phyloP scores from a whole-genome alignment of 2,329 filamentous ascomycete genomes.

The Botrytis aclada region DNA sequence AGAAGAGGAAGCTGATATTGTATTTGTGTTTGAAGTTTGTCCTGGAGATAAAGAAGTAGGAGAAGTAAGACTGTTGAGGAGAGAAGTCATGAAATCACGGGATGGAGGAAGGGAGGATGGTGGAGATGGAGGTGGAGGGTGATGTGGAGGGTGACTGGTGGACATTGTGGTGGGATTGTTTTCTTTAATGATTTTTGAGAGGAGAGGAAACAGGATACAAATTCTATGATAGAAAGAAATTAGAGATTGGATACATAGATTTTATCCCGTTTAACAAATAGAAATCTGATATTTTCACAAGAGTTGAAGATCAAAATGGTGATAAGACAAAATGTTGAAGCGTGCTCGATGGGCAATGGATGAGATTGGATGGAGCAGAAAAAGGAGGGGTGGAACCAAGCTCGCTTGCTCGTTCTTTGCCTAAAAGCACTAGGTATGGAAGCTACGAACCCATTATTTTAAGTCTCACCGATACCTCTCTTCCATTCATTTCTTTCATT shows the following conservation, averaged over 20 bases:
- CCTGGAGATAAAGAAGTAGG: neutral
- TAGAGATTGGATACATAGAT: neutral
- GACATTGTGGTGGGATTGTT: neutral
- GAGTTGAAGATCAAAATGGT: neutral
- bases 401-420: slow-evolving; percentile 4
- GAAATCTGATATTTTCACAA: neutral
- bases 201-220: too few species aligned
- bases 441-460: neutral
- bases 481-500: neutral
- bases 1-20: too few species aligned
- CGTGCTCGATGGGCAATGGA: neutral
- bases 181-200: neutral
- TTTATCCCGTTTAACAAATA: neutral
- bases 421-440: neutral
- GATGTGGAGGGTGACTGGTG: neutral
- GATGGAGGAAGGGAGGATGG: slow-evolving; percentile 29
- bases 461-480: neutral
- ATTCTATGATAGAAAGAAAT: neutral
- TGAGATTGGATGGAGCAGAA: neutral
- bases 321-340: neutral
- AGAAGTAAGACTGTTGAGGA: slow-evolving; percentile 32
- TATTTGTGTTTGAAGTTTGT: neutral
- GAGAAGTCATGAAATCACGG: slow-evolving; percentile 32
- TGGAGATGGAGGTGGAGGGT: neutral
- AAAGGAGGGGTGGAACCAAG: neutral